Conservation (phyloP, 1,284 basidiomycete genomes). For the Moniliella sp. region DNA sequence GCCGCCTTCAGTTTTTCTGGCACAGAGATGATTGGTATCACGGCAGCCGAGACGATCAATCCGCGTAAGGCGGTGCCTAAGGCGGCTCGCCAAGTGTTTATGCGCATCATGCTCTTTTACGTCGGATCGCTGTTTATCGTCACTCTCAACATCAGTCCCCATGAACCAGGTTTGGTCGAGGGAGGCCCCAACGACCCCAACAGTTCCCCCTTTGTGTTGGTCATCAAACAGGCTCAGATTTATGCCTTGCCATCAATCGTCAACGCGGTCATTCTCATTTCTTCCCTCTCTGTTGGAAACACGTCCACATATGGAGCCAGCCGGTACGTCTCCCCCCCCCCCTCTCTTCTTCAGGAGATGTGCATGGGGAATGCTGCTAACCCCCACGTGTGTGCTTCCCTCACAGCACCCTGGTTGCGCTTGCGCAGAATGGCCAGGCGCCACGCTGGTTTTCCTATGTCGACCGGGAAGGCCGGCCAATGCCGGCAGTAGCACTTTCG, state of each 20-base stretch:
- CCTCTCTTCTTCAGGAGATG: too few relatives aligned
- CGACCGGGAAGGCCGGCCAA: conserved; percentile 40
- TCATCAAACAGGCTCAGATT: conserved; percentile 35
- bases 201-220: conserved; percentile 39
- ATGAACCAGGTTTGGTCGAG: conserved; percentile 14
- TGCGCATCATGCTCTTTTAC: conserved; percentile 51
- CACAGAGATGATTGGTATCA: conserved; percentile 38
- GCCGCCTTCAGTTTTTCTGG: conserved; percentile 43
- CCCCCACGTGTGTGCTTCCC: too few relatives aligned
- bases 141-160: conserved; percentile 40
- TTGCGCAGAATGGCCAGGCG: conserved; percentile 34
- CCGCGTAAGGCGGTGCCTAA: conserved; percentile 44
- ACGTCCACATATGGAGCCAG: conserved; percentile 34
- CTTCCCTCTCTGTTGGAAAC: conserved; percentile 35
- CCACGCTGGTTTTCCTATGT: conserved; percentile 36
- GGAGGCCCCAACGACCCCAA: conserved; percentile 29
- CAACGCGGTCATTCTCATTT: conserved; percentile 37
- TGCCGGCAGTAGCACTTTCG: conserved; percentile 34
- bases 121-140: conserved; percentile 40
- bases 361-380: too few relatives aligned
- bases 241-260: conserved; percentile 36
- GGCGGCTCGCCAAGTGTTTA: conserved; percentile 41
- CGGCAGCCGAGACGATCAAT: conserved; percentile 39
- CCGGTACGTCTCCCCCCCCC: too few relatives aligned
- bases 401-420: conserved; percentile 34